Percentiles rank a stretch among this genome's conserved stretches.
Evolutionary conservation across 2,329 filamentous ascomycete genomes (phyloP).

Genomic region (Cladosporium halotolerans): DNA sequence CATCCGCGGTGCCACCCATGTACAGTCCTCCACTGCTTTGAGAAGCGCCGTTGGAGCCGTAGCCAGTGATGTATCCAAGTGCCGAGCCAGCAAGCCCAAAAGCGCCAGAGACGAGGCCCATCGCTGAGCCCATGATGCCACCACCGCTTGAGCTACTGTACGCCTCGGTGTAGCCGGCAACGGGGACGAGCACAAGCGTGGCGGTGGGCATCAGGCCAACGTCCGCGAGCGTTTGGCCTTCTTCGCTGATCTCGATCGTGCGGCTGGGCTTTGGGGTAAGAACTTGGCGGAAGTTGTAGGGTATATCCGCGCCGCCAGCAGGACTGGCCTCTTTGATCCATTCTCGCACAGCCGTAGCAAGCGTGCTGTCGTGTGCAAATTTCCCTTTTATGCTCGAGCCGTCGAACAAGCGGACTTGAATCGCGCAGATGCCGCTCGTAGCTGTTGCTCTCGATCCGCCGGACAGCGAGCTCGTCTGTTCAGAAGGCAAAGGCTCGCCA

Average conservation of each 20-base stretch:
- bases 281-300: slow-evolving; percentile 80
- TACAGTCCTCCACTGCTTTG: slow-evolving; percentile 14
- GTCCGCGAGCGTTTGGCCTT: slow-evolving; percentile 59
- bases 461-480: slow-evolving; percentile 6
- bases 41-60: slow-evolving; percentile 3
- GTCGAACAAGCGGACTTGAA: slow-evolving; percentile 79
- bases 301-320: slow-evolving; percentile 41
- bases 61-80: slow-evolving; percentile 23
- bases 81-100: slow-evolving; percentile 30
- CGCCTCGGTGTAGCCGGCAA: slow-evolving; percentile 55
- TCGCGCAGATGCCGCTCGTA: slow-evolving; percentile 24
- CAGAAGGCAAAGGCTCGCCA: slow-evolving; percentile 1
- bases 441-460: slow-evolving; percentile 13
- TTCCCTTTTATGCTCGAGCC: slow-evolving; percentile 69
- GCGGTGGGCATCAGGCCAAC: slow-evolving; percentile 72
- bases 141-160: slow-evolving; percentile 41
- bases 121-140: slow-evolving; percentile 31
- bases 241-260: slow-evolving; percentile 68
- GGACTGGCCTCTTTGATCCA: slow-evolving; percentile 62
- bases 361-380: slow-evolving; percentile 56
- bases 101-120: slow-evolving; percentile 30
- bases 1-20: slow-evolving; percentile 23
- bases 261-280: slow-evolving; percentile 71
- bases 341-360: slow-evolving; percentile 60
- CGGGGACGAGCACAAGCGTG: slow-evolving; percentile 74